Percentiles rank a stretch among this genome's conserved stretches.
These are phyloP conservation scores for Hamamelis virginiana DNA, from an alignment of 164 flowering plant species.

Conservation along the genomic window DNA sequence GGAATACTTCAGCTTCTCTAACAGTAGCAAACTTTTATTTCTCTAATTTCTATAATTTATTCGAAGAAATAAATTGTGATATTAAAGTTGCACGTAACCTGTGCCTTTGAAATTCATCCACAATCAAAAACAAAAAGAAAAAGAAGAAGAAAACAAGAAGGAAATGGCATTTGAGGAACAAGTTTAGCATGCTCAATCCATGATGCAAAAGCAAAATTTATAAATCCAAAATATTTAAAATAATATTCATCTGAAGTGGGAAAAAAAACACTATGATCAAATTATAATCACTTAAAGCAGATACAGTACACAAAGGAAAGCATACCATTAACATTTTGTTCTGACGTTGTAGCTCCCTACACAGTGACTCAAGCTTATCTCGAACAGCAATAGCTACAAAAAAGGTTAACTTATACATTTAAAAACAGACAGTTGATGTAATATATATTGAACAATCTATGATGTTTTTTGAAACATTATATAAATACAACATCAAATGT, in stretches of 20 bases:
- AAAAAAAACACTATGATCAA: no score
- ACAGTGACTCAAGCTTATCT: constrained; percentile 91
- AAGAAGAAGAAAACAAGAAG: no score
- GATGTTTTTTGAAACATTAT: not conserved
- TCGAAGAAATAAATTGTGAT: not conserved
- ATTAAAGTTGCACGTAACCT: not conserved
- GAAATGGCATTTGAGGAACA: not conserved
- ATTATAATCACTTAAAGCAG: not conserved
- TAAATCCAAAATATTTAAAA: not conserved
- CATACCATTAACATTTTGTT: constrained; percentile 89
- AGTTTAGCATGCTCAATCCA: not conserved
- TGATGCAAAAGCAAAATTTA: not conserved
- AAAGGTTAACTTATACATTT: not conserved
- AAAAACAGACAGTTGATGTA: not conserved
- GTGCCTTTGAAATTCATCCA: not conserved
- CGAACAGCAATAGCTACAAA: constrained; percentile 78
- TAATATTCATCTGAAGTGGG: no score
- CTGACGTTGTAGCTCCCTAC: constrained; percentile 94
- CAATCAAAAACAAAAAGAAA: no score
- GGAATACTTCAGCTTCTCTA: no score
- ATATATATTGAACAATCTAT: not conserved
- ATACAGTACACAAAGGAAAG: not conserved
- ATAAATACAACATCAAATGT: not conserved
- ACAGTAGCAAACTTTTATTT: no score
- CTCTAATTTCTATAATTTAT: not conserved